Evolutionary conservation across 306 rosid species (phyloP), one percentile per base, ranked within the genome.

Genomic region (Cucumis cinereus): DNA sequence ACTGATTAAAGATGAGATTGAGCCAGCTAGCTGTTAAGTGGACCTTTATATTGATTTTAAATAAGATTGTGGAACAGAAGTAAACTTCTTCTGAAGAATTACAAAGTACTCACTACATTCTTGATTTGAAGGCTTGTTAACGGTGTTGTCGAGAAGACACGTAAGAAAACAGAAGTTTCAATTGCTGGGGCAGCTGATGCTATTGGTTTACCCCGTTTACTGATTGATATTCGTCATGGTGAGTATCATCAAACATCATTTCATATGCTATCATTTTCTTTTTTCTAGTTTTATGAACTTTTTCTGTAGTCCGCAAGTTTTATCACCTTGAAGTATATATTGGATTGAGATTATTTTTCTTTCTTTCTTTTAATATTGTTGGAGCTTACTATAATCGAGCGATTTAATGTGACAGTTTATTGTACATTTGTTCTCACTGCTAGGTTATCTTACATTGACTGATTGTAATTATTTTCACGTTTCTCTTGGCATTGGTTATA

Each of bases 221-320:
- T 95, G 78, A 86, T 95, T 80, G 99, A 95, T 87, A 71, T 92
- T 83, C 97, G 98, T 38, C 99, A 92, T 54, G 99, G 99, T 95
- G 75, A 83, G 84, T 38, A 61, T 61, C 47, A 49, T 71, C 61
- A n/a, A 40, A 49, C 12, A 43, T 77, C 53, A 56, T 8, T 43
- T 60, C 5, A 17, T 35, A 10, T 11, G 20, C 50, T 75, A 71
- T 70, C 40, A 14, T 20, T 45, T 15, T 22, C 47, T 23, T 20
- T 24, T 58, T 36, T 56, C 45, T 40, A 75, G 23, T 36, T 57
- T 75, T 57, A 14, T 57, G 69, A 75, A 11, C 75, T 6, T 49
- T 4, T 71, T 71, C 8, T 71, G 45, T 33, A 62, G 70, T 62
- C 23, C 23, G n/a, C 41, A 71, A 45, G 59, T 24, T 26, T 49